Evolutionary conservation across 192 early-diverging fungal species (phyloP).

Genomic region (Linnemannia exigua): DNA sequence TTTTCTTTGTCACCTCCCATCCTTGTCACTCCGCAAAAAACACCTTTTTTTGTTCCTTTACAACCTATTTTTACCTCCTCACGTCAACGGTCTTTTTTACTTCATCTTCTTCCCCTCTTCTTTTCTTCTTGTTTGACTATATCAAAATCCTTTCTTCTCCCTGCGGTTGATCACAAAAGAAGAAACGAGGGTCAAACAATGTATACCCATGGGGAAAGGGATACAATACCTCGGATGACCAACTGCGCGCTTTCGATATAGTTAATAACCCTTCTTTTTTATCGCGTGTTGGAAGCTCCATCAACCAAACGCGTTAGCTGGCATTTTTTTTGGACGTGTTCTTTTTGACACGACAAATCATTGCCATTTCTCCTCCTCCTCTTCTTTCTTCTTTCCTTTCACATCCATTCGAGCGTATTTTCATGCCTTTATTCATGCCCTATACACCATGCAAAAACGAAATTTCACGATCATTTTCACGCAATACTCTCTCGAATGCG

Average conservation of each 20-base stretch:
- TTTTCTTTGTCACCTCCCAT: background rate
- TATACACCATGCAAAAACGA: conserved; percentile 2
- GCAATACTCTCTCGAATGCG: background rate
- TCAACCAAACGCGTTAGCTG: background rate
- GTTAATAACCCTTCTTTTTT: background rate
- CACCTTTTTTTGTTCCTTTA: background rate
- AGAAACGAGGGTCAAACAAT: background rate
- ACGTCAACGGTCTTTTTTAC: background rate
- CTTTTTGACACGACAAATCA: background rate
- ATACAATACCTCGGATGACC: background rate
- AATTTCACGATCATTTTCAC: background rate
- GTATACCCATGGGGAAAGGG: background rate
- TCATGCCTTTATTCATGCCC: background rate
- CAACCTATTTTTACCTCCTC: background rate
- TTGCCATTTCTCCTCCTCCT: background rate
- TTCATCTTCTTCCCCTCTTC: background rate
- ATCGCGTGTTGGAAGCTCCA: background rate
- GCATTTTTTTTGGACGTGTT: background rate
- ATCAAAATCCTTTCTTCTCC: background rate
- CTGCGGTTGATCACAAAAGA: background rate
- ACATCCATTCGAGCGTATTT: conserved; percentile 1
- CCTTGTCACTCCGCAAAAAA: background rate
- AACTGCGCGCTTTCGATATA: background rate
- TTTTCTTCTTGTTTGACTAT: background rate
- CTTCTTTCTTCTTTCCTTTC: background rate